These are phyloP conservation scores for Backusella westeae DNA, from an alignment of 192 early-diverging fungal species.

Conservation along the genomic window DNA sequence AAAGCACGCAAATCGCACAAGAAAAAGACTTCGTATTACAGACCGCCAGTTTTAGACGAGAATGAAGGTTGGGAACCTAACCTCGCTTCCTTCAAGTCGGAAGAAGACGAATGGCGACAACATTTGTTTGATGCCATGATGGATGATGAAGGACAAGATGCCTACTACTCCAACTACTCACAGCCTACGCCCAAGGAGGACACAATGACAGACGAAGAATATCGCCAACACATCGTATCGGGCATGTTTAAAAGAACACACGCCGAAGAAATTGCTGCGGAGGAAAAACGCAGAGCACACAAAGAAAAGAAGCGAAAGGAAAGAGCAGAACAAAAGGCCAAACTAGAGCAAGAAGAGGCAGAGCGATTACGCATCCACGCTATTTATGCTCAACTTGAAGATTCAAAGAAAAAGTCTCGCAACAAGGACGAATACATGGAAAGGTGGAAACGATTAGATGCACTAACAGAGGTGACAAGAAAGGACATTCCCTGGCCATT, in stretches of 20 bases:
- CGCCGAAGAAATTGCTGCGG: slow-evolving; percentile 20
- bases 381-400: slow-evolving; percentile 4
- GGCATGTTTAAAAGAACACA: slow-evolving; percentile 25
- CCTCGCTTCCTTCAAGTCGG: not conserved
- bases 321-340: slow-evolving; percentile 14
- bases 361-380: not conserved
- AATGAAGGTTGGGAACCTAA: slow-evolving; percentile 24
- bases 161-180: slow-evolving; percentile 13
- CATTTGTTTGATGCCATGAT: slow-evolving; percentile 35
- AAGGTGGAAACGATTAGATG: slow-evolving; percentile 13
- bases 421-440: slow-evolving; percentile 10
- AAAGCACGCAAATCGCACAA: not conserved
- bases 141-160: slow-evolving; percentile 29
- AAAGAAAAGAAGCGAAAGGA: slow-evolving; percentile 13
- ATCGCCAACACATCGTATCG: slow-evolving; percentile 26
- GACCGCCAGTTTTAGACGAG: slow-evolving; percentile 23
- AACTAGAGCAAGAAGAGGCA: slow-evolving; percentile 6
- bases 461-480: not conserved
- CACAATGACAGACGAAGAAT: slow-evolving; percentile 35
- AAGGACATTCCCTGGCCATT: slow-evolving; percentile 33
- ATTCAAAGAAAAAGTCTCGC: slow-evolving; percentile 4
- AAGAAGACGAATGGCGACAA: slow-evolving; percentile 28
- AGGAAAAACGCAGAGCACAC: slow-evolving; percentile 9
- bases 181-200: not conserved
- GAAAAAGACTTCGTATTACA: slow-evolving; percentile 13